Conservation (phyloP, 768 basidiomycete genomes). For the Trametes punicea region DNA sequence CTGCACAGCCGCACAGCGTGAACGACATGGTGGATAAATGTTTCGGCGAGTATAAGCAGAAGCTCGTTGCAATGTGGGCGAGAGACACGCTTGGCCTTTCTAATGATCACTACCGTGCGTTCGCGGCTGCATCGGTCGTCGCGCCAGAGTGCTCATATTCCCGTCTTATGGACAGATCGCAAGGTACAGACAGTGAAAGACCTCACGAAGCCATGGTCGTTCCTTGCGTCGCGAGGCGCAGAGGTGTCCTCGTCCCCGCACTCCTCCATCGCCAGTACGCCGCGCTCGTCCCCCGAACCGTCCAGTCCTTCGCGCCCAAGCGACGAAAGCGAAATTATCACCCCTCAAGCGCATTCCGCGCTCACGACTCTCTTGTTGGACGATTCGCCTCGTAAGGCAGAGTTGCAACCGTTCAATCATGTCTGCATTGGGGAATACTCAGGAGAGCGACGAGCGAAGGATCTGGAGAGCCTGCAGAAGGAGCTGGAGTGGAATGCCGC, state of each 20-base stretch:
- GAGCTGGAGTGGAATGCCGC: slow-evolving; percentile 19
- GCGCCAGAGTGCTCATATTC: slow-evolving; percentile 37
- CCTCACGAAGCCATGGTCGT: slow-evolving; percentile 64
- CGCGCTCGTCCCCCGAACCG: neutral
- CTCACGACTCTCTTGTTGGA: slow-evolving; percentile 49
- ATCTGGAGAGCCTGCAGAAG: slow-evolving; percentile 31
- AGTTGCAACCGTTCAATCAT: slow-evolving; percentile 79
- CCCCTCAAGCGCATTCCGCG: slow-evolving; percentile 36
- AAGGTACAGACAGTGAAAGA: slow-evolving; percentile 69
- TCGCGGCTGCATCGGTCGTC: too few relatives aligned
- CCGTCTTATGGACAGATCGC: slow-evolving; percentile 23
- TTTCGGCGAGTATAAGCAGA: slow-evolving; percentile 44
- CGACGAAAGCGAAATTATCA: neutral
- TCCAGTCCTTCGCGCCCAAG: slow-evolving; percentile 1
- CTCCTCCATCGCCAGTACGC: slow-evolving; percentile 16
- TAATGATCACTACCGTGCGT: slow-evolving; percentile 62
- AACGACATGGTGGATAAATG: slow-evolving; percentile 65
- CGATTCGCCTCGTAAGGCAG: slow-evolving; percentile 52
- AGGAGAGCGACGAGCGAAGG: slow-evolving; percentile 38
- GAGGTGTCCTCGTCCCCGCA: slow-evolving; percentile 12
- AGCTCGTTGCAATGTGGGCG: slow-evolving; percentile 70
- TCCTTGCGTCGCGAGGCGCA: slow-evolving; percentile 24
- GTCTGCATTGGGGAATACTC: slow-evolving; percentile 72
- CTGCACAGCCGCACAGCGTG: slow-evolving; percentile 79
- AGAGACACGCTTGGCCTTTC: slow-evolving; percentile 73